Evolutionary conservation across 768 basidiomycete genomes (phyloP).

Genomic region (Auriscalpium vulgare): DNA sequence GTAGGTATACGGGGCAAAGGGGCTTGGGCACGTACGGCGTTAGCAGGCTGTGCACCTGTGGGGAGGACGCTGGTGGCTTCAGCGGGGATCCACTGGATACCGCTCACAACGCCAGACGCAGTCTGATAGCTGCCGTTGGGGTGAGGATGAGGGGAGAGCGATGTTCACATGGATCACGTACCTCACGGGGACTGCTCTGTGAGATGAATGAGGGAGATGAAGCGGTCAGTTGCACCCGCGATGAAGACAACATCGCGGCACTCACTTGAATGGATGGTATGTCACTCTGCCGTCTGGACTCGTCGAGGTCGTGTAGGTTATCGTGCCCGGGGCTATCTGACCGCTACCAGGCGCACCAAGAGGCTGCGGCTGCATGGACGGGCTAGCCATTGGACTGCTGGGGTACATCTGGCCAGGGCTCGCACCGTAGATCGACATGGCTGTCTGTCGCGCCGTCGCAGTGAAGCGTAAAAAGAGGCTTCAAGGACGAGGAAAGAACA

Average conservation of each 20-base stretch:
- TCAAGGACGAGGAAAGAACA: background rate
- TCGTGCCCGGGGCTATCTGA: constrained; percentile 56
- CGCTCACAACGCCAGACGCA: constrained; percentile 54
- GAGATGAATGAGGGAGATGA: constrained; percentile 13
- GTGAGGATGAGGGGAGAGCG: background rate
- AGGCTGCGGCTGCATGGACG: background rate
- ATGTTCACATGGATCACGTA: constrained; percentile 22
- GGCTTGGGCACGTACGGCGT: constrained; percentile 31
- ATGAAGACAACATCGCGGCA: background rate
- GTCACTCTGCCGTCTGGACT: constrained; percentile 51
- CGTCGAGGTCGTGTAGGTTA: constrained; percentile 64
- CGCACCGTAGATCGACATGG: constrained; percentile 11
- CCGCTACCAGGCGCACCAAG: constrained; percentile 22
- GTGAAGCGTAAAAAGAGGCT: background rate
- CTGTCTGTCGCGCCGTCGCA: background rate
- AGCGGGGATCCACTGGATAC: constrained; percentile 61
- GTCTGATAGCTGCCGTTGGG: constrained; percentile 54
- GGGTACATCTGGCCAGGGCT: constrained; percentile 7
- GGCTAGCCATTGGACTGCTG: constrained; percentile 12
- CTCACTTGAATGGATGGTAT: constrained; percentile 71
- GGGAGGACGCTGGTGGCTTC: constrained; percentile 60
- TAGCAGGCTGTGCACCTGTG: constrained; percentile 51
- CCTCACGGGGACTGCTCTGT: constrained; percentile 71
- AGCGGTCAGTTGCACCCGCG: constrained; percentile 5
- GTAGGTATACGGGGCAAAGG: background rate